Base-by-base conservation (phyloP, 306 rosid species). In the Cucumis hystrix region DNA sequence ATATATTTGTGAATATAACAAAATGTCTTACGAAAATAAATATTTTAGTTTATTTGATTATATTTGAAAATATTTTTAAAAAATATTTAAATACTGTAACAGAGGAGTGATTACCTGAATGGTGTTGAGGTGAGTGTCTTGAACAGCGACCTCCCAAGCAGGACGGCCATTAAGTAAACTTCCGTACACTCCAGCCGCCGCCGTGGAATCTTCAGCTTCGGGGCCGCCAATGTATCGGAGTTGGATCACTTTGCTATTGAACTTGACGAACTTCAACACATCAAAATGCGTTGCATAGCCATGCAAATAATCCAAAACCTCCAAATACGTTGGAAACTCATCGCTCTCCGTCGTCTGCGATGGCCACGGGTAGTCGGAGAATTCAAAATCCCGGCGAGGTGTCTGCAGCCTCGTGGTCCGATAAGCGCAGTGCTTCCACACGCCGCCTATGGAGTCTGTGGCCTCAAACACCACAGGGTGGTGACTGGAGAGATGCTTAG, bases 361-460 rank as follows among this genome's bases (percentile, higher is more conserved):
- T 89, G 84, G 86, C 90, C 95, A 90, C 18, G 86, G 92, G 65
- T 83, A 88, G 37, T 90, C 89, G 1, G 95, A 87, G 65, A 90
- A 90, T 74, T 87, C 87, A 58, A 71, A 90, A 78, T 90, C 87
- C 25, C 83, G 59, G 0, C 95, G 84, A 66, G 90, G 95, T 23
- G 92, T 86, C 76, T 89, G 94, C 60, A 89, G 91, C 35, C 83
- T 84, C 18, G 94, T 87, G 7, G 85, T 85, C 13, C 30, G 59
- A 69, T 41, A 90, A 21, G 87, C 70, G 52, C 95, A 87, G 74
- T 88, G 91, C 45, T 73, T 90, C 95, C 95, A 88, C 70, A 90
- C 92, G 12, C 95, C 95, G 7, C 95, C 95, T 7, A 90, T 83
- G 0, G 83, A 88, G 68, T 77, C 83, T 25, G 83, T 83, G 64